Percentiles rank a stretch among this genome's conserved stretches.
Conservation (phyloP, 2,329 filamentous ascomycete species). For the Fusarium sp. region DNA sequence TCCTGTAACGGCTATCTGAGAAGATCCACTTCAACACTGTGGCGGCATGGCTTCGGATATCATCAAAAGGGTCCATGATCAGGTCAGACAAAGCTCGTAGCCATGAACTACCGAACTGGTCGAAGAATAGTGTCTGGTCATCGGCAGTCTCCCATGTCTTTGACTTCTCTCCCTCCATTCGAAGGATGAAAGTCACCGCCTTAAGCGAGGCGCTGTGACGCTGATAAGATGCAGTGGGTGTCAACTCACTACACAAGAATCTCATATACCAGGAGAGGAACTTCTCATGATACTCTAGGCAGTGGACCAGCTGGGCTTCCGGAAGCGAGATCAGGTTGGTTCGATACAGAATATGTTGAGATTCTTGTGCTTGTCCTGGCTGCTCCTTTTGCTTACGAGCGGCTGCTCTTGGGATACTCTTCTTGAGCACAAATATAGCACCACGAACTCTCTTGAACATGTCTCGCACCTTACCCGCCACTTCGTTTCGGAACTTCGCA, state of each 20-base stretch:
- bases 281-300: conserved; percentile 63
- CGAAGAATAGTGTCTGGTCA: conserved; percentile 57
- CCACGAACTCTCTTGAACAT: conserved; percentile 82
- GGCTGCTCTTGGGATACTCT: conserved; percentile 55
- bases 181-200: conserved; percentile 74
- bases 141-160: conserved; percentile 56
- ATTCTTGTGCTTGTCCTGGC: conserved; percentile 15
- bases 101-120: conserved; percentile 63
- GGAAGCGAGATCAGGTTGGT: conserved; percentile 57
- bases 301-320: conserved; percentile 53
- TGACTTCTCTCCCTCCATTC: conserved; percentile 72
- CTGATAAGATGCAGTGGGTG: conserved; percentile 88
- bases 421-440: conserved; percentile 68
- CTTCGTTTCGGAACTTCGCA: conserved; percentile 85
- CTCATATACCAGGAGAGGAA: conserved; percentile 81
- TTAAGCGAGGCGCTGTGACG: conserved; percentile 86
- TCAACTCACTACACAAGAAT: conserved; percentile 80
- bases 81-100: conserved; percentile 79
- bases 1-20: conserved; percentile 53
- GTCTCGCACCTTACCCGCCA: conserved; percentile 78
- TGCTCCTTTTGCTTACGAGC: conserved; percentile 54
- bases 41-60: conserved; percentile 76
- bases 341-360: conserved; percentile 53
- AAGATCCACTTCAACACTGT: conserved; percentile 64
- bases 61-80: conserved; percentile 90